These are phyloP conservation scores for Trichosanthes truncata DNA, from an alignment of 306 rosid genomes.

Conservation along the genomic window DNA sequence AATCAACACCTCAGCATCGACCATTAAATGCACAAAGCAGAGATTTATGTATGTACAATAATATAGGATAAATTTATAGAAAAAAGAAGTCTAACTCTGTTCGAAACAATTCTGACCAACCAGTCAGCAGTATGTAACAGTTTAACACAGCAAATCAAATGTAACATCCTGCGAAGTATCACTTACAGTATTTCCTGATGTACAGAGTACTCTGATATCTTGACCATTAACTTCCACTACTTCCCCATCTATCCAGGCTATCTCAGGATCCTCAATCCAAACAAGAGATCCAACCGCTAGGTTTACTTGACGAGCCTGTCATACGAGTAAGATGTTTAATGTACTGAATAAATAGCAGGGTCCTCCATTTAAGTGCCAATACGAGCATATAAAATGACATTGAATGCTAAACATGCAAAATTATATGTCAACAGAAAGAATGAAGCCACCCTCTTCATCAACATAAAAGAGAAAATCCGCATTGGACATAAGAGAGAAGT, in stretches of 20 bases:
- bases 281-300: constrained; percentile 52
- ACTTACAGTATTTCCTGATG: constrained; percentile 59
- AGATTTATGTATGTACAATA: not conserved
- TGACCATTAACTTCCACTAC: constrained; percentile 35
- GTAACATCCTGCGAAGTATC: not conserved
- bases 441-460: not conserved
- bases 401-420: not conserved
- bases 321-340: constrained; percentile 20
- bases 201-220: constrained; percentile 32
- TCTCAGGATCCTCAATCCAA: constrained; percentile 70
- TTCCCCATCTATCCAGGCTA: constrained; percentile 84
- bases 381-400: not conserved
- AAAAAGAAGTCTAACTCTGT: not conserved
- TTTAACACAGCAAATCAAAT: not conserved
- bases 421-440: not conserved
- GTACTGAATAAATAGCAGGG: not conserved
- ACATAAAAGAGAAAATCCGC: not conserved
- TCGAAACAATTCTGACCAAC: not conserved
- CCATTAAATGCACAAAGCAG: not conserved
- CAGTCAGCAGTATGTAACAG: not conserved
- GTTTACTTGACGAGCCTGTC: constrained; percentile 50
- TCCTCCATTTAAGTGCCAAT: not conserved
- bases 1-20: not conserved
- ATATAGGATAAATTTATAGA: not conserved
- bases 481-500: not conserved